These are phyloP conservation scores for Mariannaea sp. DNA, from an alignment of 2,329 filamentous ascomycete genomes.

Conservation along the genomic window DNA sequence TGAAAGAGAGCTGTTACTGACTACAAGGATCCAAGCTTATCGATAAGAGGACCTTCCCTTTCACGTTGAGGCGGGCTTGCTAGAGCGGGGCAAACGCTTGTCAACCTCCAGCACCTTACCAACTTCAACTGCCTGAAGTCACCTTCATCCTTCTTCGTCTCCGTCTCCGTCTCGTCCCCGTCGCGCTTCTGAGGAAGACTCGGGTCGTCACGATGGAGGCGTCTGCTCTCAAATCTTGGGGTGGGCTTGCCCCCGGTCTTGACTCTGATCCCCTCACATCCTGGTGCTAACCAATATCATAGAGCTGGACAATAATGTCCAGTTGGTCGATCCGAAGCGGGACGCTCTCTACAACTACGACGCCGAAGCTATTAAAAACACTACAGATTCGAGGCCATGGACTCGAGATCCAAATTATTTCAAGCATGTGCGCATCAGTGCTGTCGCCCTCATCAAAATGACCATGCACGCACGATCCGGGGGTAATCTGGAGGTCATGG, in stretches of 20 bases:
- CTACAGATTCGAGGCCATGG: constrained; percentile 74
- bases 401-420: constrained; percentile 80
- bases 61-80: constrained; percentile 10
- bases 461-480: constrained; percentile 98
- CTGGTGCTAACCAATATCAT: constrained; percentile 21
- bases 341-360: constrained; percentile 93
- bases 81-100: constrained; percentile 34
- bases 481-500: constrained; percentile 93
- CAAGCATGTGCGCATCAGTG: constrained; percentile 90
- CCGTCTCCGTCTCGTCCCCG: constrained; percentile 22
- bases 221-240: constrained; percentile 41
- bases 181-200: constrained; percentile 18
- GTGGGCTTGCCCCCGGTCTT: constrained; percentile 14
- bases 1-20: no score
- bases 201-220: constrained; percentile 37
- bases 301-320: constrained; percentile 89
- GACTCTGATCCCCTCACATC: no score
- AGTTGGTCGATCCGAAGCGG: constrained; percentile 81
- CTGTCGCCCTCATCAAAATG: constrained; percentile 96
- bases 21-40: constrained; percentile 33
- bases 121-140: constrained; percentile 14
- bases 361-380: constrained; percentile 66
- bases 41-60: constrained; percentile 26
- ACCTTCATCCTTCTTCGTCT: constrained; percentile 21
- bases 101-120: constrained; percentile 17